Conservation (phyloP, 352 stramenopile genomes). For the Aphanomyces euteiches region DNA sequence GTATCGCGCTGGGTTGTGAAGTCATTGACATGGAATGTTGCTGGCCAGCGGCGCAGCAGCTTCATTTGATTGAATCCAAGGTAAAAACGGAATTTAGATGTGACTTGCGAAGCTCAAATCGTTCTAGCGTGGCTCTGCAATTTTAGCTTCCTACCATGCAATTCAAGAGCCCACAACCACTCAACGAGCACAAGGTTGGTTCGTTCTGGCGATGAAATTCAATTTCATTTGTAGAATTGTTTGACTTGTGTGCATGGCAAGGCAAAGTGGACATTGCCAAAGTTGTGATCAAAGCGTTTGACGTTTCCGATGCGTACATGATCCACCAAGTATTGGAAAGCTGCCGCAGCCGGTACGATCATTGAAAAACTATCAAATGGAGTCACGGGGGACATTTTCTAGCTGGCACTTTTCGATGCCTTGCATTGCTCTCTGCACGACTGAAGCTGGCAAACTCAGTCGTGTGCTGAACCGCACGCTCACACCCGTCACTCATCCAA, state of each 20-base stretch:
- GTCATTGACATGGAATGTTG: conserved; percentile 96
- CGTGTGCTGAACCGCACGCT: conserved; percentile 94
- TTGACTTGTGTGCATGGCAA: conserved; percentile 63
- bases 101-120: background rate
- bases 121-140: conserved; percentile 42
- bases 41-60: conserved; percentile 67
- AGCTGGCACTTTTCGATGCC: conserved; percentile 79
- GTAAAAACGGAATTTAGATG: background rate
- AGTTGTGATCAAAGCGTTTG: conserved; percentile 84
- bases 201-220: background rate
- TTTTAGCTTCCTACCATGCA: conserved; percentile 80
- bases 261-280: conserved; percentile 87
- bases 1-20: conserved; percentile 79
- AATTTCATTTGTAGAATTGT: conserved; percentile 40
- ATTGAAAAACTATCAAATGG: no score
- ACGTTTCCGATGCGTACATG: conserved; percentile 82
- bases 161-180: conserved; percentile 46
- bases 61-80: conserved; percentile 43
- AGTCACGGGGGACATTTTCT: background rate
- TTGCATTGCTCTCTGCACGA: conserved; percentile 93
- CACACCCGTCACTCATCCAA: conserved; percentile 94
- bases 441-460: conserved; percentile 87
- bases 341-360: conserved; percentile 35
- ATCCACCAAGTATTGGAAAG: conserved; percentile 63
- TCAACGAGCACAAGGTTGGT: background rate